These are phyloP conservation scores for Backusella mclennaniae DNA, from an alignment of 192 early-diverging fungal genomes.

Conservation along the genomic window DNA sequence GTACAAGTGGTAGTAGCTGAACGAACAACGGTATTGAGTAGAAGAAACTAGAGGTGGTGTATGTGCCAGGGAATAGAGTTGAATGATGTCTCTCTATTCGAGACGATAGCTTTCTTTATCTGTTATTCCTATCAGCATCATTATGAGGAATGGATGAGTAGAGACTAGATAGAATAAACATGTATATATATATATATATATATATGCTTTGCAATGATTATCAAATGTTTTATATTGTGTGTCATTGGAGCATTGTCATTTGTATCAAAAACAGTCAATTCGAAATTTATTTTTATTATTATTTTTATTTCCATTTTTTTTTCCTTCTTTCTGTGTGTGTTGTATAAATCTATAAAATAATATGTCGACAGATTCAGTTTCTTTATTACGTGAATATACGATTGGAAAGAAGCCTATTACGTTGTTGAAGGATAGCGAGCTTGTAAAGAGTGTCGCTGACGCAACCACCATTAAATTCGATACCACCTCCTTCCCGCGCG, in stretches of 20 bases:
- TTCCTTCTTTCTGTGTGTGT: background rate
- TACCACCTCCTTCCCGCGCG: constrained; percentile 55
- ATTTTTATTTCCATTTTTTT: background rate
- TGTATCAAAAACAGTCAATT: background rate
- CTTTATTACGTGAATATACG: constrained; percentile 62
- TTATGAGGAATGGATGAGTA: too few species aligned
- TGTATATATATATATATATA: background rate
- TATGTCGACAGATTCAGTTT: constrained; percentile 40
- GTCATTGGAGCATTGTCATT: background rate
- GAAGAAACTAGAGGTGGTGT: too few species aligned
- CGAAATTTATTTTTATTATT: too few species aligned
- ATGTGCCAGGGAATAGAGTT: too few species aligned
- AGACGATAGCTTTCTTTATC: too few species aligned
- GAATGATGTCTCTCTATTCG: too few species aligned
- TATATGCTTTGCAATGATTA: too few species aligned
- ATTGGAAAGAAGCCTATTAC: constrained; percentile 52
- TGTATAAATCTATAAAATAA: too few species aligned
- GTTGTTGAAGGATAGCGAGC: constrained; percentile 40
- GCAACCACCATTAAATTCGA: constrained; percentile 57
- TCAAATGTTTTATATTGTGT: too few species aligned
- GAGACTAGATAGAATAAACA: background rate
- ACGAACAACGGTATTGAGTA: too few species aligned
- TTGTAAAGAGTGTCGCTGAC: constrained; percentile 41
- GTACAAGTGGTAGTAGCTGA: too few species aligned
- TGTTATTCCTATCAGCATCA: too few species aligned